Percentiles rank a stretch among this genome's conserved stretches.
These are phyloP conservation scores for Phytomonas sp. DNA, from an alignment of 208 protist genomes.

Conservation along the genomic window DNA sequence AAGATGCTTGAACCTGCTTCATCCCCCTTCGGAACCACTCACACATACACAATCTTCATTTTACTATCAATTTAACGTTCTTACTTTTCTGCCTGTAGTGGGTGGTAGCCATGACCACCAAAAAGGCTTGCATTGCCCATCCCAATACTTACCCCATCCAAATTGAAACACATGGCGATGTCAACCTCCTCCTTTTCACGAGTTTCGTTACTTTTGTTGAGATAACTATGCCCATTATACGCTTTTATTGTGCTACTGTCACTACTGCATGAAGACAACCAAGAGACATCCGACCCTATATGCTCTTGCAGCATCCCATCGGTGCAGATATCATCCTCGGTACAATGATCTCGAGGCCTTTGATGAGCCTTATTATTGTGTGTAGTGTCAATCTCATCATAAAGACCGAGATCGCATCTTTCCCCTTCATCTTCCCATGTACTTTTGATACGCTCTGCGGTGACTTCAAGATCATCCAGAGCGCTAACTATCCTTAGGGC, in stretches of 20 bases:
- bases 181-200: slow-evolving; percentile 34
- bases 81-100: neutral
- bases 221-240: neutral
- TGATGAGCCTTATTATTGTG: slow-evolving; percentile 4
- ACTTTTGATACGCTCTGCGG: slow-evolving; percentile 27
- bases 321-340: slow-evolving; percentile 39
- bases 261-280: slow-evolving; percentile 11
- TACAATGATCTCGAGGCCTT: slow-evolving; percentile 5
- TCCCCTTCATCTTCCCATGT: neutral
- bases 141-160: slow-evolving; percentile 43
- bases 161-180: slow-evolving; percentile 73
- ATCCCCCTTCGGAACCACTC: neutral
- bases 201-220: slow-evolving; percentile 13
- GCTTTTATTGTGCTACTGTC: neutral
- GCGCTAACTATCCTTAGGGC: slow-evolving; percentile 33
- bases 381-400: neutral
- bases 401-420: neutral
- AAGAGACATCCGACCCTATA: slow-evolving; percentile 23
- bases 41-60: neutral
- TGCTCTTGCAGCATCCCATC: slow-evolving; percentile 59
- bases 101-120: slow-evolving; percentile 71
- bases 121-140: slow-evolving; percentile 61
- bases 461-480: slow-evolving; percentile 61
- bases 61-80: neutral
- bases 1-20: neutral